Conservation (phyloP, 352 stramenopile species). For the Globisporangium perplexum region DNA sequence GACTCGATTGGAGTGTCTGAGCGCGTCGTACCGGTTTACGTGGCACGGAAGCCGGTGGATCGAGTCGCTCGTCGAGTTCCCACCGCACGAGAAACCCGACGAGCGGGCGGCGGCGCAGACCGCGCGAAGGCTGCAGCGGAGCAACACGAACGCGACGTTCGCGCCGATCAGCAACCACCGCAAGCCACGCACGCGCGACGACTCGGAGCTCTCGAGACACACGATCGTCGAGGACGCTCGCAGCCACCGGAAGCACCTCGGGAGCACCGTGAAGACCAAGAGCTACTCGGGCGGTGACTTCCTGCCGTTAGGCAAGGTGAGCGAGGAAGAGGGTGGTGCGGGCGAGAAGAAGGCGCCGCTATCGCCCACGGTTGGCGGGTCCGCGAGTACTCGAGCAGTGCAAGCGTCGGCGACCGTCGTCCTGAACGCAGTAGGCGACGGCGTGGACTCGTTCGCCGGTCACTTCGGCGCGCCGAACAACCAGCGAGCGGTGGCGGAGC, state of each 20-base stretch:
- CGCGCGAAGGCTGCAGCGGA: conserved; percentile 9
- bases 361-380: neutral
- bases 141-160: conserved; percentile 10
- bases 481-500: conserved; percentile 26
- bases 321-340: neutral
- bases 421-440: neutral
- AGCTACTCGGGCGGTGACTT: conserved; percentile 8
- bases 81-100: conserved; percentile 8
- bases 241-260: neutral
- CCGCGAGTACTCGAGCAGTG: neutral
- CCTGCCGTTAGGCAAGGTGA: neutral
- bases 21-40: conserved; percentile 42
- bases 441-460: neutral
- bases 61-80: conserved; percentile 45
- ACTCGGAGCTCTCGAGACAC: conserved; percentile 28
- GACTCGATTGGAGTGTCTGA: conserved; percentile 45
- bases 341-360: conserved; percentile 1
- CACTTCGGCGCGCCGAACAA: conserved; percentile 5
- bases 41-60: conserved; percentile 61
- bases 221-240: conserved; percentile 11
- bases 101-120: neutral
- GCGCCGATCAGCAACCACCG: conserved; percentile 14
- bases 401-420: neutral
- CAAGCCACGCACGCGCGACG: conserved; percentile 25
- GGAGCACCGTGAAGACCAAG: conserved; percentile 3